Conservation (phyloP, 345 rosid species). For the Dimocarpus longan region DNA sequence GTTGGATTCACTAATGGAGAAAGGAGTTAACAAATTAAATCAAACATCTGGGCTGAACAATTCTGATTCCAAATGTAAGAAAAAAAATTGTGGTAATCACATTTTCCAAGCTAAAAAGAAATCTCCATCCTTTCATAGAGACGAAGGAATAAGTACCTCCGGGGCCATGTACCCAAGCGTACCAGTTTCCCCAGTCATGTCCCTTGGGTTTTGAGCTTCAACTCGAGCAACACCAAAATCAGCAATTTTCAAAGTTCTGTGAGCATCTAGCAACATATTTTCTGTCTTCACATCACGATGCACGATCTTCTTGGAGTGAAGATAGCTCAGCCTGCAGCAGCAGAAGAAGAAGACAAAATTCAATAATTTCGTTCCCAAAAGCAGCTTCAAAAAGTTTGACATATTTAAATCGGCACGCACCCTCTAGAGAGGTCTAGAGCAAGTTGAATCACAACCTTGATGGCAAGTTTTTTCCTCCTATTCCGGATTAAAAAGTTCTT, state of each 20-base stretch:
- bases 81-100: not conserved
- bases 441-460: slow-evolving; percentile 65
- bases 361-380: not conserved
- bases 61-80: not conserved
- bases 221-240: slow-evolving; percentile 91
- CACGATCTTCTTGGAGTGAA: slow-evolving; percentile 74
- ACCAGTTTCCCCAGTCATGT: slow-evolving; percentile 92
- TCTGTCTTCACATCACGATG: slow-evolving; percentile 85
- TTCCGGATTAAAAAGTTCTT: slow-evolving; percentile 72
- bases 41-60: not conserved
- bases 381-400: not conserved
- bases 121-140: not conserved
- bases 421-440: slow-evolving; percentile 86
- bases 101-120: not conserved
- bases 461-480: slow-evolving; percentile 59
- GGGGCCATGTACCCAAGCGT: slow-evolving; percentile 92
- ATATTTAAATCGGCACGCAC: slow-evolving; percentile 35
- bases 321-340: slow-evolving; percentile 66
- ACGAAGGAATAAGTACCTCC: slow-evolving; percentile 49
- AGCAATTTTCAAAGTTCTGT: slow-evolving; percentile 69
- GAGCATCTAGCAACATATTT: slow-evolving; percentile 71
- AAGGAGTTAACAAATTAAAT: not conserved
- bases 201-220: slow-evolving; percentile 88
- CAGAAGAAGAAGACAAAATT: not conserved
- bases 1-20: not conserved